phyloP scores from a whole-genome alignment of 495 filamentous ascomycete species.

The Aspergillus steynii region DNA sequence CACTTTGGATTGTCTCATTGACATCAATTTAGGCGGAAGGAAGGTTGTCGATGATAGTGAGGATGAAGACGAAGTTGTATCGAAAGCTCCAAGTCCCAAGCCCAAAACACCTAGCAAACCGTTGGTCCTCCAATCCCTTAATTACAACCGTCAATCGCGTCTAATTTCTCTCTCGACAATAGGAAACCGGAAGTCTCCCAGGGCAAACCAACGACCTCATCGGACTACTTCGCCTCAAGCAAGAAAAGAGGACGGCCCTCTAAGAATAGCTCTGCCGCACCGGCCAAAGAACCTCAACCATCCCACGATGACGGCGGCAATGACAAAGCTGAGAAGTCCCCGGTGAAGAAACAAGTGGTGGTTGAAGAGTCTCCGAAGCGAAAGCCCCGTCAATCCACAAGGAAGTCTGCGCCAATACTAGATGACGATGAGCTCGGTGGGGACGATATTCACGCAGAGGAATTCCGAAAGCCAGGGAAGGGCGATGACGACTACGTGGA shows the following conservation, averaged over 20 bases:
- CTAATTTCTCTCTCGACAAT: constrained; percentile 1
- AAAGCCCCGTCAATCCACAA: constrained; percentile 31
- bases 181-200: constrained; percentile 48
- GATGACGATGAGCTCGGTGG: constrained; percentile 65
- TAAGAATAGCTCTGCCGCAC: constrained; percentile 26
- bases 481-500: constrained; percentile 70
- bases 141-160: background rate
- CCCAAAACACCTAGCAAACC: constrained; percentile 42
- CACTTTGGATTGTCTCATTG: constrained; percentile 3
- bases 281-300: constrained; percentile 14
- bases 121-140: constrained; percentile 22
- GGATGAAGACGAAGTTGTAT: constrained; percentile 57
- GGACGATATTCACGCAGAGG: constrained; percentile 72
- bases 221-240: constrained; percentile 62
- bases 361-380: constrained; percentile 29
- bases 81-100: constrained; percentile 46
- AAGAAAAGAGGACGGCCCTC: constrained; percentile 48
- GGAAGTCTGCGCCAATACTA: constrained; percentile 37
- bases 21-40: constrained; percentile 52
- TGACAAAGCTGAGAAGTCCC: constrained; percentile 25
- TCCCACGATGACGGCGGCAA: constrained; percentile 22
- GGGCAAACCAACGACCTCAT: constrained; percentile 55
- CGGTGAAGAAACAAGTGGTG: constrained; percentile 25
- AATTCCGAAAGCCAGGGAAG: constrained; percentile 58
- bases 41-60: constrained; percentile 78